Percentiles rank a stretch among this genome's conserved stretches.
These are phyloP conservation scores for Lanmaoa pseudosensibilis DNA, from an alignment of 768 basidiomycete genomes.

Conservation along the genomic window DNA sequence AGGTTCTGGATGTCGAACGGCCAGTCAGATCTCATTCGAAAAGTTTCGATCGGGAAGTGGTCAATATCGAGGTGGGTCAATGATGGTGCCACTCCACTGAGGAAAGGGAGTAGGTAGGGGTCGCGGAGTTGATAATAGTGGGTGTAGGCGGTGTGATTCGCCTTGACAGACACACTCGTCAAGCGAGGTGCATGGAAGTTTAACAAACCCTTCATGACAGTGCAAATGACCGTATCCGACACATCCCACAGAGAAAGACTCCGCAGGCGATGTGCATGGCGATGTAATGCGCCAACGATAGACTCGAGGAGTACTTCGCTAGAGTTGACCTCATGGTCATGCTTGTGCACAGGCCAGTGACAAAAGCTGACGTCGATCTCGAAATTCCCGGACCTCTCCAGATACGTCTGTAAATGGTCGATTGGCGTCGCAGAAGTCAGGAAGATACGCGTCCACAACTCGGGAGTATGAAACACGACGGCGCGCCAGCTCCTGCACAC, in stretches of 20 bases:
- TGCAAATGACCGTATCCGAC: conserved; percentile 13
- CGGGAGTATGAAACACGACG: conserved; percentile 1
- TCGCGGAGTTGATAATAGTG: conserved; percentile 10
- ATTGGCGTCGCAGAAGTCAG: conserved; percentile 15
- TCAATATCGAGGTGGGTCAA: conserved; percentile 14
- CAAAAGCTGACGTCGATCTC: conserved; percentile 12
- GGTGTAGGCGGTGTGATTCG: neutral
- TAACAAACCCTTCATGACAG: conserved; percentile 1
- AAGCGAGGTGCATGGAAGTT: conserved; percentile 2
- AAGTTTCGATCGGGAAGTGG: conserved; percentile 18
- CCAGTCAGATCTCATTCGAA: neutral
- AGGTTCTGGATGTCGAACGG: conserved; percentile 9
- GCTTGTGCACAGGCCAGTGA: conserved; percentile 7
- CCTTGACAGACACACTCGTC: conserved; percentile 14
- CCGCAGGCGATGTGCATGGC: conserved; percentile 4
- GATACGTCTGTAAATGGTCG: neutral
- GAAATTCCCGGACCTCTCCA: conserved; percentile 13
- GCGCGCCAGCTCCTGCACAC: conserved; percentile 19
- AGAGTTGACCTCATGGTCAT: neutral
- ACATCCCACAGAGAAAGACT: conserved; percentile 15
- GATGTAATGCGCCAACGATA: neutral
- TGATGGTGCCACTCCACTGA: conserved; percentile 7
- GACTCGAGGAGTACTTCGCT: conserved; percentile 3
- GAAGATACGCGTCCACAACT: conserved; percentile 15
- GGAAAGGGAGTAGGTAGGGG: conserved; percentile 9